Evolutionary conservation across 2,329 filamentous ascomycete species (phyloP), one percentile per base, ranked within the genome.

Genomic region (Fonsecaea erecta): DNA sequence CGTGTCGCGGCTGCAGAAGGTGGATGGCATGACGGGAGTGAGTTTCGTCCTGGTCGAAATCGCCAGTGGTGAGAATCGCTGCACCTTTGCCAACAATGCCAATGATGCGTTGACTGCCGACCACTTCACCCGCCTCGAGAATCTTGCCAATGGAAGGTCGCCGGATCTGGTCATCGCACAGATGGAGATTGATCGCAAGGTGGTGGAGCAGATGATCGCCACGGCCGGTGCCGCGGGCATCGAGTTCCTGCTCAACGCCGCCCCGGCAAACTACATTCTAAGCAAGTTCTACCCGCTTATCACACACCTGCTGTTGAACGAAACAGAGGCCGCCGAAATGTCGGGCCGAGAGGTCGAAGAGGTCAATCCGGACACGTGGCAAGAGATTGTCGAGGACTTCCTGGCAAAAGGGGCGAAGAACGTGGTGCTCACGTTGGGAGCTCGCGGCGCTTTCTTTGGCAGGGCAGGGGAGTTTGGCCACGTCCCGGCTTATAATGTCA

Each of bases 21-120:
- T 75, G 21, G 79, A 77, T 1, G 76, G 79, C 71, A 80, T 79
- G 73, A 83, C 81, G 1, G 81, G 82, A 0, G 78, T 81, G 7
- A 80, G 80, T 1, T 80, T 81, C 34, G 83, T 83, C 60, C 75
- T 82, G 12, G 81, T 84, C 0, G 82, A 84, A 63, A 80, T 79
- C 8, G 73, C 73, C 2, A 78, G 74, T 1, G 82, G 82, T 2
- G 78, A 83, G 72, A 84, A 83, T 57, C 72, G 81, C 40, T 83
- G 83, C 61, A 73, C 84, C 73, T 78, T 83, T 34, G 77, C 76
- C n/a, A 76, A 78, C 0, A 79, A 81, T 24, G 82, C 82, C 1
- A 84, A 83, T 64, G 75, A 77, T 28, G 74, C 76, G 16, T 78
- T 40, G 52, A 37, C n/a, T 1, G 21, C 16, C 2, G 40, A 48